Conservation (phyloP, 1,284 basidiomycete species). For the Tremellales sp. region DNA sequence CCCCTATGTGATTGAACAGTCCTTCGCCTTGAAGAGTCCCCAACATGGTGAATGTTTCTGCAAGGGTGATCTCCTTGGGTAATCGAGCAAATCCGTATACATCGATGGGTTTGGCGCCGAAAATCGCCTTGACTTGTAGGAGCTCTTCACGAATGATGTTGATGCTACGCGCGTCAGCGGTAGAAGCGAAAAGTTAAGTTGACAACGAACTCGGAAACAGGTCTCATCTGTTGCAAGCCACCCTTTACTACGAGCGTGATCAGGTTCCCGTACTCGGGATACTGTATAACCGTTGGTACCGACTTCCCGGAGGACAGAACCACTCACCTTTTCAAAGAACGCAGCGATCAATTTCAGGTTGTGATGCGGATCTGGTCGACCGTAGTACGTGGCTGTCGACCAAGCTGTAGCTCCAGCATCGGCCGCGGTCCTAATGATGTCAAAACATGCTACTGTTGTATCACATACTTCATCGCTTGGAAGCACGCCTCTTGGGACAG, state of each 20-base stretch:
- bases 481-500: too few species aligned
- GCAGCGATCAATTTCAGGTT: conserved; percentile 43
- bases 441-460: too few species aligned
- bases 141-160: conserved; percentile 50
- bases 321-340: conserved; percentile 46
- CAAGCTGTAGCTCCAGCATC: conserved; percentile 55
- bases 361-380: conserved; percentile 28
- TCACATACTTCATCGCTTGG: too few species aligned
- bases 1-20: conserved; percentile 4
- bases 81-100: conserved; percentile 34
- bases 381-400: conserved; percentile 48
- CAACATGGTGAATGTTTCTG: conserved; percentile 9
- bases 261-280: conserved; percentile 54
- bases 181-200: neutral
- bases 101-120: conserved; percentile 52
- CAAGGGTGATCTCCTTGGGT: conserved; percentile 8
- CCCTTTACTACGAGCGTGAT: conserved; percentile 53
- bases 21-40: conserved; percentile 8
- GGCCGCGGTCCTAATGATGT: too few species aligned
- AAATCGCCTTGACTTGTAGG: conserved; percentile 40
- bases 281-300: too few species aligned
- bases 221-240: conserved; percentile 35
- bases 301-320: too few species aligned
- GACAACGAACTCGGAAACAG: conserved; percentile 12
- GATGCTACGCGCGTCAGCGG: conserved; percentile 27